Conservation (phyloP, 495 filamentous ascomycete species). For the Hypoxylon rickii region DNA sequence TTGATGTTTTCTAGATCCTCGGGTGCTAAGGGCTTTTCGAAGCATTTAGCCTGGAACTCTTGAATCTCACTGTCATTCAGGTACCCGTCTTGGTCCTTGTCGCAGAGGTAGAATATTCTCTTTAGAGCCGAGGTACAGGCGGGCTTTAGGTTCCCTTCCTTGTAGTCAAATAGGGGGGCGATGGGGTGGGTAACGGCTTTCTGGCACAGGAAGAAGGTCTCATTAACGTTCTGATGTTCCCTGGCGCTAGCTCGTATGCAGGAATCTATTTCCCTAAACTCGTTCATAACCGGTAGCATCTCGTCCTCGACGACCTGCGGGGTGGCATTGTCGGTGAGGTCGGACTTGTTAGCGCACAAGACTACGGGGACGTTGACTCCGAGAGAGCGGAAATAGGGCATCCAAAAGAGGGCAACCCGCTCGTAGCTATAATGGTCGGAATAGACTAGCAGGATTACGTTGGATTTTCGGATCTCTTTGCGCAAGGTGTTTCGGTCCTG, state of each 20-base stretch:
- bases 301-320: conserved; percentile 89
- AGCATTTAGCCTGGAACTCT: conserved; percentile 88
- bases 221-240: conserved; percentile 93
- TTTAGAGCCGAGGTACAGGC: conserved; percentile 82
- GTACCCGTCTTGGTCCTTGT: conserved; percentile 95
- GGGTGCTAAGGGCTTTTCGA: conserved; percentile 76
- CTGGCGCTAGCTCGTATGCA: conserved; percentile 94
- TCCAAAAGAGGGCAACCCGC: conserved; percentile 94
- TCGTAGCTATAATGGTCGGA: conserved; percentile 99
- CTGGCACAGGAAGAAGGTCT: conserved; percentile 96
- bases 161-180: conserved; percentile 93
- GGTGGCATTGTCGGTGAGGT: conserved; percentile 73
- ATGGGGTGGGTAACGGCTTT: conserved; percentile 99
- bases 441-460: conserved; percentile 96
- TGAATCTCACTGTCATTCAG: conserved; percentile 88
- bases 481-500: conserved; percentile 87
- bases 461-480: conserved; percentile 93
- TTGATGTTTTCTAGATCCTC: conserved; percentile 91
- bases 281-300: conserved; percentile 97
- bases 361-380: conserved; percentile 99
- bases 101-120: conserved; percentile 91
- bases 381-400: conserved; percentile 93
- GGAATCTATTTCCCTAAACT: conserved; percentile 98
- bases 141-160: conserved; percentile 86
- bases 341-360: conserved; percentile 95